phyloP scores from a whole-genome alignment of 2,329 filamentous ascomycete species.

The Colletotrichum higginsianum region DNA sequence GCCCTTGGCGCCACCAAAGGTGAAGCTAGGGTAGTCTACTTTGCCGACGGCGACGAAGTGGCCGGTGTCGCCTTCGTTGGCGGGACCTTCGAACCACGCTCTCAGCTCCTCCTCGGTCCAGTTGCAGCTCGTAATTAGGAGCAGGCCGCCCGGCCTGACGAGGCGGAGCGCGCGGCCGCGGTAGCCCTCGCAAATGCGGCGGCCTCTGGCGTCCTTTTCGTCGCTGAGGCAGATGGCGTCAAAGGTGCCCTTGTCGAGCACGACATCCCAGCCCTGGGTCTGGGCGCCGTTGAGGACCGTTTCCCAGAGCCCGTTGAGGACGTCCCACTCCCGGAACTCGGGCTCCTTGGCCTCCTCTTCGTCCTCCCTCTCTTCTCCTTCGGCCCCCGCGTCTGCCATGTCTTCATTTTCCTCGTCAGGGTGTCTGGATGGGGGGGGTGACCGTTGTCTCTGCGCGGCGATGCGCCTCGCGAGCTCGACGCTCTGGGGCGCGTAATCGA shows the following conservation, averaged over 20 bases:
- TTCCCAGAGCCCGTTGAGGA: conserved; percentile 62
- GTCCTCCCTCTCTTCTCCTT: conserved; percentile 23
- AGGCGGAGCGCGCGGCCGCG: conserved; percentile 76
- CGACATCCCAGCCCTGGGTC: conserved; percentile 82
- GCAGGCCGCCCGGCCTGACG: conserved; percentile 78
- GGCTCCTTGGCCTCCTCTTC: conserved; percentile 47
- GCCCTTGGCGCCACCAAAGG: conserved; percentile 89
- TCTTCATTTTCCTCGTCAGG: conserved; percentile 41
- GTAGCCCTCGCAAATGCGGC: conserved; percentile 83
- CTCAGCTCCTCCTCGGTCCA: conserved; percentile 94
- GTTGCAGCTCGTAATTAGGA: conserved; percentile 96
- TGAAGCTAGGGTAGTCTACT: conserved; percentile 88
- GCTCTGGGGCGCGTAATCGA: conserved; percentile 87
- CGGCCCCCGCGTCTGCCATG: conserved; percentile 43
- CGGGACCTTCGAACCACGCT: conserved; percentile 78
- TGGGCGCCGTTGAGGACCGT: conserved; percentile 52
- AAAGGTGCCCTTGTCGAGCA: conserved; percentile 98
- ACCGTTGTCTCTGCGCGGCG: conserved; percentile 48
- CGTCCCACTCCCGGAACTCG: conserved; percentile 73
- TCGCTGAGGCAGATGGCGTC: conserved; percentile 89
- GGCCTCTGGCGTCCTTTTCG: conserved; percentile 66
- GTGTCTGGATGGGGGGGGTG: conserved; percentile 35
- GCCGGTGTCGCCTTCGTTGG: conserved; percentile 48
- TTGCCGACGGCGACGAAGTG: conserved; percentile 74
- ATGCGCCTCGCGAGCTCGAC: conserved; percentile 81